phyloP scores from a whole-genome alignment of 2,329 filamentous ascomycete species.

The Cercospora brassicicola region DNA sequence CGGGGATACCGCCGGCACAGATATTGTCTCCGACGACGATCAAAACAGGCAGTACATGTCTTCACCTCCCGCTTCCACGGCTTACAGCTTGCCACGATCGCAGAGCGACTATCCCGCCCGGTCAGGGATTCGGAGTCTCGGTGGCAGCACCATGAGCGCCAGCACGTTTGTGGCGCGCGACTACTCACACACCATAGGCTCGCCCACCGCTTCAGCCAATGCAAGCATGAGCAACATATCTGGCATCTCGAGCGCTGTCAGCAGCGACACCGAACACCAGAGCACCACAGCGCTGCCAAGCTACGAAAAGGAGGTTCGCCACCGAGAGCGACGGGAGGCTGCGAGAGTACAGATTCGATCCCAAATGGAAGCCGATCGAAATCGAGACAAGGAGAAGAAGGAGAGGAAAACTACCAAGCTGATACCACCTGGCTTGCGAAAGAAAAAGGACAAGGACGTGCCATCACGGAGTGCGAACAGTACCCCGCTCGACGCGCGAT shows the following conservation, averaged over 20 bases:
- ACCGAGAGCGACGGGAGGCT: slow-evolving; percentile 36
- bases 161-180: slow-evolving; percentile 24
- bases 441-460: slow-evolving; percentile 39
- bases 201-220: slow-evolving; percentile 25
- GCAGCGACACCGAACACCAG: slow-evolving; percentile 38
- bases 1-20: slow-evolving; percentile 21
- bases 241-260: slow-evolving; percentile 32
- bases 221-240: slow-evolving; percentile 36
- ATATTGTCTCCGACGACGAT: slow-evolving; percentile 23
- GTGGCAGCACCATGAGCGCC: slow-evolving; percentile 20
- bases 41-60: slow-evolving; percentile 25
- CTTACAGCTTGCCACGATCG: slow-evolving; percentile 16
- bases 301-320: slow-evolving; percentile 38
- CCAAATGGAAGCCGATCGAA: slow-evolving; percentile 36
- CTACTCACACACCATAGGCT: slow-evolving; percentile 24
- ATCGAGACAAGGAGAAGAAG: slow-evolving; percentile 41
- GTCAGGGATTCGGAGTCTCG: slow-evolving; percentile 29
- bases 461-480: slow-evolving; percentile 21
- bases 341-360: slow-evolving; percentile 37
- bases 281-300: slow-evolving; percentile 38
- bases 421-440: slow-evolving; percentile 40
- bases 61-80: slow-evolving; percentile 12
- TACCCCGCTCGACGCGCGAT: slow-evolving; percentile 17
- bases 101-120: slow-evolving; percentile 25
- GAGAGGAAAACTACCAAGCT: slow-evolving; percentile 44